Evolutionary conservation across 805 yeast species (phyloP), one percentile per base, ranked within the genome.

Genomic region (Ogataea haglerorum): DNA sequence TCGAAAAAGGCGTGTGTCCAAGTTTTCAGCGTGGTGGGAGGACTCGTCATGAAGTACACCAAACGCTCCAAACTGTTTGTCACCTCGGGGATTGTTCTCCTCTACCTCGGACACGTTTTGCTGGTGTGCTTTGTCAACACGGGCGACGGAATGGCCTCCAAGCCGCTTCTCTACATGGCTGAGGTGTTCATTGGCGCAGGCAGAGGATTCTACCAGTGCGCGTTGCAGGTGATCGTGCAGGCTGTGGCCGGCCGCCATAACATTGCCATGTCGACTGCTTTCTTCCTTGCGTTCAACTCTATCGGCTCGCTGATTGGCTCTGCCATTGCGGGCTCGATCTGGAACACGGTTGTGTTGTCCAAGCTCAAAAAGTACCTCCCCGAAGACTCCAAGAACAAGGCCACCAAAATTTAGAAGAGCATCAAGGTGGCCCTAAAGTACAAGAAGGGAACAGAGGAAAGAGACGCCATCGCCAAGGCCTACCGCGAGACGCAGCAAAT

Each of bases 1-100:
- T 35, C 38, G n/a, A 35, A 35, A 18, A 35, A 35, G n/a, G 38
- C 38, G 3, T 35, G 38, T 19, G 8, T 35, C 25, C 38, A 35
- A 19, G 19, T 35, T 6, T 35, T 35, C 21, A 26, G 38, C 25
- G 26, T 35, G 7, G 38, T 35, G 16, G 38, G 26, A 9, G 38
- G 38, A 9, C 10, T 35, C 17, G 10, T 35, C 18, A 35, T 35
- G 38, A 35, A 35, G 15, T 35, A 35, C 13, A 35, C 32, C 17
- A 35, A 35, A 15, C 31, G 26, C 10, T 35, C 38, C 7, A 35
- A 35, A 12, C 14, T 35, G 6, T 27, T 27, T n/a, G 38, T 26
- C 7, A 28, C 32, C 8, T 19, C 29, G 4, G 38, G 38, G 17
- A 35, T 35, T 9, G 19, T 25, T 9, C 21, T 35, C n/a, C 27